Percentiles rank a stretch among this genome's conserved stretches.
Evolutionary conservation across 345 rosid genomes (phyloP).

Genomic region (Eucalyptus brandiana): DNA sequence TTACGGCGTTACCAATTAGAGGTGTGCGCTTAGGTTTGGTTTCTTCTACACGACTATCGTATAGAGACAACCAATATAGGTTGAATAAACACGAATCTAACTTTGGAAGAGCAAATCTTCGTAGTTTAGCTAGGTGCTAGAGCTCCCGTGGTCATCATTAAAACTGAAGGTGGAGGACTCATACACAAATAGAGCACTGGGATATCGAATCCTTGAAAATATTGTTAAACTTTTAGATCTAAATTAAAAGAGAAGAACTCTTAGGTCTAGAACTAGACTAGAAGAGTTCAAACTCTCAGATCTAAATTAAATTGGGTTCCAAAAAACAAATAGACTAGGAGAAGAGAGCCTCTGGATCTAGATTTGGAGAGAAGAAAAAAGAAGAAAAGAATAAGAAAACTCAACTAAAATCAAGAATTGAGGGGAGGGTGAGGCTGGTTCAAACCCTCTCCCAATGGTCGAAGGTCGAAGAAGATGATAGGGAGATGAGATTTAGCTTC

Average conservation of each 20-base stretch:
- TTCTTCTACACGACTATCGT: background rate
- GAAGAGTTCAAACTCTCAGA: background rate
- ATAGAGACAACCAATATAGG: background rate
- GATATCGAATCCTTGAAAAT: background rate
- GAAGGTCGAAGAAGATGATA: background rate
- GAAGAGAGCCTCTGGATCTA: background rate
- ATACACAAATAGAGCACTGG: background rate
- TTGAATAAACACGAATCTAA: background rate
- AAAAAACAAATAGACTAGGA: background rate
- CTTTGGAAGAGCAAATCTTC: background rate
- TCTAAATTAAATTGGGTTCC: background rate
- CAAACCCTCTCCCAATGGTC: background rate
- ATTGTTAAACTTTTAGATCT: background rate
- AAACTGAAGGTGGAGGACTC: background rate
- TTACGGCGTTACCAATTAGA: background rate
- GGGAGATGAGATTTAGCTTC: background rate
- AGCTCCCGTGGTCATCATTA: background rate
- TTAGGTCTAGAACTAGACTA: background rate
- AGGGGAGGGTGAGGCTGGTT: background rate
- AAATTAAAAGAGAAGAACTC: background rate
- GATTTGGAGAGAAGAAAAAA: background rate
- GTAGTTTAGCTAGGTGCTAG: background rate
- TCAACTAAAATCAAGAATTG: background rate
- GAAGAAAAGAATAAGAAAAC: too few species aligned
- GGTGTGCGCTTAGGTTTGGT: background rate